Base-by-base conservation (phyloP, 352 stramenopile genomes). In the Phytophthora macrochlamydospora region DNA sequence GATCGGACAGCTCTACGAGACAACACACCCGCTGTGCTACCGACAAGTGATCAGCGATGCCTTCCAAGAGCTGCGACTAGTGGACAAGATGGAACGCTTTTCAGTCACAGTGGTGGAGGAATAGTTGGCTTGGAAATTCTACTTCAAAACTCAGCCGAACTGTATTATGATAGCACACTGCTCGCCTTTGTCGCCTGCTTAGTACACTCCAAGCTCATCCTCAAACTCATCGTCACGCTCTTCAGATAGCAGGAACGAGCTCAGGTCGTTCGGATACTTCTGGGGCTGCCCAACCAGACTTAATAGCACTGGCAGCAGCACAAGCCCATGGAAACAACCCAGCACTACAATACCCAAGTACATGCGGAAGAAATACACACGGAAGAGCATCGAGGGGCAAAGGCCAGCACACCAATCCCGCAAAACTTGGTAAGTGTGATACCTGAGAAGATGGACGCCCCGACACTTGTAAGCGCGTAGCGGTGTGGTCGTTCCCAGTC, bases 281-380 rank as follows among this genome's bases (percentile, higher is more conserved):
- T 76, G 61, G 1, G 60, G 50, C 54, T 91, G 81, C 1, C 82
- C 84, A 71, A 91, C 81, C 1, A 94, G 67, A 60, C 81, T 91
- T 1, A 96, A 71, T n/a, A 96, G 42, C 53, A 95, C 85, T 1
- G 89, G 89, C n/a, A 96, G 56, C 51, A 96, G 59, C 29, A 86
- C 76, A 56, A 96, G 79, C 40, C 85, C 87, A 43, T 96, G 87
- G 66, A 97, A 94, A 45, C 87, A 94, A 9, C 92, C 92, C 29
- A 94, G 51, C 18, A 94, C 55, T 13, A 98, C 87, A 51, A 97
- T 95, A 29, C 79, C 80, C 67, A 96, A 73, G 70, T 98, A 98
- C 92, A 97, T 97, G 56, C 92, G 81, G 78, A 97, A 98, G 61
- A 97, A 98, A 62, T 98, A 98, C 8, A 97, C 80, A 32, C 89